Base-by-base conservation (phyloP, 2,329 filamentous ascomycete species). In the Orbilia ellipsospora region DNA sequence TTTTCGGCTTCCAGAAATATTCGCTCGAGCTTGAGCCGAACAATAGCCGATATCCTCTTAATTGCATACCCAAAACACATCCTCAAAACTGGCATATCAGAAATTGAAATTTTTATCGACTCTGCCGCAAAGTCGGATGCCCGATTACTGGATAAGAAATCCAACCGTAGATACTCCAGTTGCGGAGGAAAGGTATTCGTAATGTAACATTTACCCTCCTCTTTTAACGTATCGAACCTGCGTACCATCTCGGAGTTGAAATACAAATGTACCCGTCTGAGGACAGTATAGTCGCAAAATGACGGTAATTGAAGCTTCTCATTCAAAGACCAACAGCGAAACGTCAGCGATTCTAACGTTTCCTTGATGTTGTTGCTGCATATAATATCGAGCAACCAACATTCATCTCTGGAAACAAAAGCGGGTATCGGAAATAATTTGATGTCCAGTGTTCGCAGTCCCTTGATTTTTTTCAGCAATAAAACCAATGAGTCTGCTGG, bases 261-360 rank as follows among this genome's bases (percentile, higher is more conserved):
- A 23, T 52, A 52, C n/a, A n/a, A 67, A n/a, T 67, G 40, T n/a
- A 74, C 36, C 2, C 42, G 36, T 10, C 57, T 66, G 18, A 74
- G 50, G 8, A 42, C 52, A 4, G 51, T 42, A 13, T 62, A 67
- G 7, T 55, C 26, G 13, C 7, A 10, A 2, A 67, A 18, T 0
- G 56, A n/a, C 20, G 62, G 54, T 15, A 62, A 52, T 13, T 20
- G 13, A 10, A 50, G 45, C 6, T 62, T 44, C 7, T 12, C 4
- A 12, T 31, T 23, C 20, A 57, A 8, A 23, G 45, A 45, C 16
- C n/a, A 44, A 40, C 40, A 31, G 4, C 55, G 54, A 8, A 73
- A 13, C 4, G 54, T 60, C 2, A 73, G n/a, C 0, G 28, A 23
- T 23, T 67, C 50, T 1, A 74, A 57, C 1, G 50, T 67, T 36